phyloP scores from a whole-genome alignment of 305 asterid species.

The Caryopteris hybrid region DNA sequence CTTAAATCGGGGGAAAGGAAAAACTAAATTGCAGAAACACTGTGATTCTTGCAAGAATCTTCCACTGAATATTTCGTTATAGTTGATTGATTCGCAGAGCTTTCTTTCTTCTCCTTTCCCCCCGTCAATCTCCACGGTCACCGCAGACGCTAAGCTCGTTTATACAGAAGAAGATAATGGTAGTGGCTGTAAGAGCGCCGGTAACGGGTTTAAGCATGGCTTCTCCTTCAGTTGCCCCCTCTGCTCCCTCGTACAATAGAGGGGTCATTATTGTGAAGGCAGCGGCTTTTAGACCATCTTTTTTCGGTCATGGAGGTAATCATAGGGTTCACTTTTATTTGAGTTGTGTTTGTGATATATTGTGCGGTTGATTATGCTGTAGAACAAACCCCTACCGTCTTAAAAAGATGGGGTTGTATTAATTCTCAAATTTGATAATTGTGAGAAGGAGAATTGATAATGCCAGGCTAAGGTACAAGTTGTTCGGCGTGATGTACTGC shows the following conservation, averaged over 20 bases:
- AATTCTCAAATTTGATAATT: slow-evolving; percentile 7
- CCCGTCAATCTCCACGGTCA: background rate
- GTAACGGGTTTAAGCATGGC: slow-evolving; percentile 42
- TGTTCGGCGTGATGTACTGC: slow-evolving; percentile 9
- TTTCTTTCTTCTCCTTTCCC: background rate
- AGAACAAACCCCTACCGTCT: background rate
- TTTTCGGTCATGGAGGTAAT: slow-evolving; percentile 63
- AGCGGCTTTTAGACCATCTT: slow-evolving; percentile 31
- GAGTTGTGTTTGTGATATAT: background rate
- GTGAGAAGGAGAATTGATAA: slow-evolving; percentile 8
- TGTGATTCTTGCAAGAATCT: background rate
- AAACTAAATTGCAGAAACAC: background rate
- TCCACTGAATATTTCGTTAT: background rate
- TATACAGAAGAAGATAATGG: background rate
- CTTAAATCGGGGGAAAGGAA: background rate
- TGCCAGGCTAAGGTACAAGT: background rate
- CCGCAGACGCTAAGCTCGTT: background rate
- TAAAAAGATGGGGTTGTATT: background rate
- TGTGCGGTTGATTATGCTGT: background rate
- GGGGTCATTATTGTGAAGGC: slow-evolving; percentile 34
- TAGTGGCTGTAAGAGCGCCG: slow-evolving; percentile 52
- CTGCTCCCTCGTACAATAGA: slow-evolving; percentile 40
- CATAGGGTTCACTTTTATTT: slow-evolving; percentile 6
- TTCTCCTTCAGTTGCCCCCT: slow-evolving; percentile 38
- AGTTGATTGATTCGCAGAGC: slow-evolving; percentile 3